Evolutionary conservation across 2,329 filamentous ascomycete species (phyloP).

Genomic region (Alternaria conjuncta): DNA sequence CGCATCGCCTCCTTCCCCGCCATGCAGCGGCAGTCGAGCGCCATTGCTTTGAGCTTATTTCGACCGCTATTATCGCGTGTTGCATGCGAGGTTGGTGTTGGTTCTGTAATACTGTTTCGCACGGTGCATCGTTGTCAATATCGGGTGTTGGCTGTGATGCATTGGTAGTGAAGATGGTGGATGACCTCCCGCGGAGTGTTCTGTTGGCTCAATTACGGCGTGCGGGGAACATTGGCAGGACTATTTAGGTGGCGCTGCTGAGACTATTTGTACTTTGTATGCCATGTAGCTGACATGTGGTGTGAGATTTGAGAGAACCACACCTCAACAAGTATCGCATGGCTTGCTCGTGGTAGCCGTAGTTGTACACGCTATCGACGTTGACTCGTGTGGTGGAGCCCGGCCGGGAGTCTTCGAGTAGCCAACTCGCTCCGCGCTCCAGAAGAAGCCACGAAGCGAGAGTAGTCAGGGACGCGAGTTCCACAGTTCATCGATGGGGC

Average conservation of each 20-base stretch:
- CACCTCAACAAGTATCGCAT: not conserved
- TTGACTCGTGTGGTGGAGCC: conserved; percentile 18
- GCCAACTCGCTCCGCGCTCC: conserved; percentile 16
- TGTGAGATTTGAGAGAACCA: not conserved
- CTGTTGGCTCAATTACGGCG: not conserved
- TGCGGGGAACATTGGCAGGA: not conserved
- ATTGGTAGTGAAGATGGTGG: not conserved
- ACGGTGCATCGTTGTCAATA: not conserved
- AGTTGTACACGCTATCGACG: conserved; percentile 1
- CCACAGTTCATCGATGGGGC: conserved; percentile 13
- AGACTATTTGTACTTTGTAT: not conserved
- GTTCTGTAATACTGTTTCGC: not conserved
- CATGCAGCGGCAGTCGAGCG: conserved; percentile 28
- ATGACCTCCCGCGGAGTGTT: not conserved
- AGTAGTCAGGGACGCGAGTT: conserved; percentile 14
- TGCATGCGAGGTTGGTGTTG: not conserved
- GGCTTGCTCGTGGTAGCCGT: conserved; percentile 1
- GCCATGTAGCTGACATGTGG: not conserved
- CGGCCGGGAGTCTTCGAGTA: conserved; percentile 12
- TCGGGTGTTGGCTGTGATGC: not conserved
- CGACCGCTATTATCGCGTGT: conserved; percentile 3
- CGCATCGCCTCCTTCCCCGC: conserved; percentile 21
- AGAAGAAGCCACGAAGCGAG: not conserved
- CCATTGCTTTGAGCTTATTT: conserved; percentile 32
- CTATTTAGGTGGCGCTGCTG: not conserved